Base-by-base conservation (phyloP, 2,329 filamentous ascomycete genomes). In the Tolypocladium tropicale region DNA sequence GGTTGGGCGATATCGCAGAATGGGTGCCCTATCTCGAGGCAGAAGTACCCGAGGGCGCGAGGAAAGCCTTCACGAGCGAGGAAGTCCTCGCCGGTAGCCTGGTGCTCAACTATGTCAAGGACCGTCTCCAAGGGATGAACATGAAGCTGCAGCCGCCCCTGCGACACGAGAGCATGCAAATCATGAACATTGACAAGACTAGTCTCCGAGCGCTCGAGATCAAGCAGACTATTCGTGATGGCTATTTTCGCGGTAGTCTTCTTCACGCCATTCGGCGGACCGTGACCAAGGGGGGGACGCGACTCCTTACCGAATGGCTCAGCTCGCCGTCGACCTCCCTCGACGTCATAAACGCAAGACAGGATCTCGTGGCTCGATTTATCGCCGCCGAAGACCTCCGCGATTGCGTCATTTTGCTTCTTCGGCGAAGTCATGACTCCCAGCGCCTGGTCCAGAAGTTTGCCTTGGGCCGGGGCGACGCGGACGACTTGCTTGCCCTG, bases 391-490 rank as follows among this genome's bases (percentile, higher is more conserved):
- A 80, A 23, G 74, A 84, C 43, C 76, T 96, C 6, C 83, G 88
- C 46, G 88, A 95, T 61, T 78, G 82, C 48, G 74, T 95, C 28
- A 74, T 84, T 1, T 68, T 81, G 18, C 76, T 95, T 3, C 77
- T 99, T 2, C 82, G 84, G 59, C 80, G 83, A 28, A 93, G 86
- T 53, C 86, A 90, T 63, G 94, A 99, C 72, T 90, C 90, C 2
- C 87, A 95, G 65, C 88, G 94, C 1, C 77, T 99, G 3, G 85
- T 96, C 2, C 94, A 97, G 66, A 96, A 94, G 67, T 97, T 99
- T 69, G 89, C 93, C 0, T 81, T 97, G 10, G 92, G 93, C 12
- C 83, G 90, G 60, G 94, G 93, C n/a, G 89, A 95, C 65, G 81
- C 93, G 1, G 93, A 97, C 67, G 94, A 97, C 69, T 79, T 99